Conservation (phyloP, 2,329 filamentous ascomycete genomes). For the Penicillium sp. region DNA sequence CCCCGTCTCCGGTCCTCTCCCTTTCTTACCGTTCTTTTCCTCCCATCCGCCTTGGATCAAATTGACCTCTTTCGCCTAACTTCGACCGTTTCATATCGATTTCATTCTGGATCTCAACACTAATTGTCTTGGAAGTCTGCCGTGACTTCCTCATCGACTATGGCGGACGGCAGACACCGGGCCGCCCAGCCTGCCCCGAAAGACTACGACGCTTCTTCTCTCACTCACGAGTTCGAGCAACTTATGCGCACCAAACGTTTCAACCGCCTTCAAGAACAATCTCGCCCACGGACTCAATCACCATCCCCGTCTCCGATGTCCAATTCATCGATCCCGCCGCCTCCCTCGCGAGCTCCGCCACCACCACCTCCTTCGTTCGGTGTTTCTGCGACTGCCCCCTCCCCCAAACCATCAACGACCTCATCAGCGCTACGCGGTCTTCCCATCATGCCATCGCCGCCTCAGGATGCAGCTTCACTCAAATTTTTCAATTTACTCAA, state of each 20-base stretch:
- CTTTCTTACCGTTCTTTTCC: conserved; percentile 6
- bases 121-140: conserved; percentile 15
- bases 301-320: conserved; percentile 55
- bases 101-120: conserved; percentile 29
- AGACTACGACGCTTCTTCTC: conserved; percentile 71
- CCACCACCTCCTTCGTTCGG: conserved; percentile 37
- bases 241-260: conserved; percentile 82
- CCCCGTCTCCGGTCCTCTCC: conserved; percentile 11
- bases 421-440: conserved; percentile 52
- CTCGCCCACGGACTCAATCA: conserved; percentile 58
- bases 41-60: not conserved
- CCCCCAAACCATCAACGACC: conserved; percentile 36
- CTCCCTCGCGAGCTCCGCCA: conserved; percentile 38
- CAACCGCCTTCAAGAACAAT: conserved; percentile 70
- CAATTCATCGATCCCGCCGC: conserved; percentile 31
- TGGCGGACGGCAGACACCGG: conserved; percentile 39
- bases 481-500: conserved; percentile 81
- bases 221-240: conserved; percentile 82
- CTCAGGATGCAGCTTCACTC: conserved; percentile 67
- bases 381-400: conserved; percentile 38
- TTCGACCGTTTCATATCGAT: not conserved
- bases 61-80: conserved; percentile 7
- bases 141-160: conserved; percentile 33
- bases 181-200: conserved; percentile 30
- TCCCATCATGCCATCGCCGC: conserved; percentile 71